Conservation (phyloP, 192 early-diverging fungal species). For the Backusella mclennaniae region DNA sequence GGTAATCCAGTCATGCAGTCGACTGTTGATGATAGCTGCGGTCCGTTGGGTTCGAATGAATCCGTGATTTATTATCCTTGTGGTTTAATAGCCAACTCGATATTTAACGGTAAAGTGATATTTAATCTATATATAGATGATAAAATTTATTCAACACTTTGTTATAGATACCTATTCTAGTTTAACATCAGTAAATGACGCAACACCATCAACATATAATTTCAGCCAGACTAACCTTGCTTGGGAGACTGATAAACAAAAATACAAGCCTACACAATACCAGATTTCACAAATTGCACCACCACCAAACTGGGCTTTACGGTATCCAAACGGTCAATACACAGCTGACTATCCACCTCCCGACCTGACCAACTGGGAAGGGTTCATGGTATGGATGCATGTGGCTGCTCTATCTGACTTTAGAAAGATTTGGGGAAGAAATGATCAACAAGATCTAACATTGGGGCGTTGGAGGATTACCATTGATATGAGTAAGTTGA, state of each 20-base stretch:
- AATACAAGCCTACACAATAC: constrained; percentile 63
- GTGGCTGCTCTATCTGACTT: constrained; percentile 94
- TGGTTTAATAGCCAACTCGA: constrained; percentile 87
- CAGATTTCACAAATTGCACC: constrained; percentile 59
- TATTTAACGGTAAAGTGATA: constrained; percentile 67
- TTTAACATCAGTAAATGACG: constrained; percentile 8
- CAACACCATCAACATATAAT: constrained; percentile 35
- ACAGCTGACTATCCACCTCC: constrained; percentile 51
- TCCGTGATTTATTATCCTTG: constrained; percentile 76
- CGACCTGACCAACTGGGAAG: constrained; percentile 65
- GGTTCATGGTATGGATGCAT: constrained; percentile 96
- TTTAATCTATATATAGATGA: background rate
- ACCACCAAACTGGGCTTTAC: constrained; percentile 80
- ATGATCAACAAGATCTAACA: constrained; percentile 55
- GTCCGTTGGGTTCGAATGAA: constrained; percentile 32
- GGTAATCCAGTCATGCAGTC: constrained; percentile 46
- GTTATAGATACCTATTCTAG: constrained; percentile 28
- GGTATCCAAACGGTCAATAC: constrained; percentile 57
- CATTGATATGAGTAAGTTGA: constrained; percentile 67
- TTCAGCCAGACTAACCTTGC: constrained; percentile 74
- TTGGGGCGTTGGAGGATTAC: constrained; percentile 66
- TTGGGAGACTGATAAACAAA: constrained; percentile 79
- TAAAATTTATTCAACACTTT: background rate
- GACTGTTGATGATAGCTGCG: constrained; percentile 34
- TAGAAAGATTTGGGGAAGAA: constrained; percentile 86